These are phyloP conservation scores for Fragaria iinumae DNA, from an alignment of 306 rosid genomes.

Conservation along the genomic window DNA sequence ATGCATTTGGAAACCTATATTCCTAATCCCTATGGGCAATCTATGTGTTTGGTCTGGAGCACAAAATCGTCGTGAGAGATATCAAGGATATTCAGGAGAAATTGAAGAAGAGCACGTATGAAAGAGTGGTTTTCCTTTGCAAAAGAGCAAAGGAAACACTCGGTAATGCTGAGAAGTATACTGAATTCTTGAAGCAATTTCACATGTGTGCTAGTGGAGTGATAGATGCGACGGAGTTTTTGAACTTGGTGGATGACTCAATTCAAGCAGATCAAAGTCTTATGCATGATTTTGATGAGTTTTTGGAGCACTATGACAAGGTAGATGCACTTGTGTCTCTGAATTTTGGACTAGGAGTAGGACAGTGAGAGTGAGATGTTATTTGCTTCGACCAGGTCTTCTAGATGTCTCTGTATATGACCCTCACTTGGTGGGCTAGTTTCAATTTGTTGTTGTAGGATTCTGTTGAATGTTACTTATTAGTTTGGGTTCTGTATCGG, in stretches of 20 bases:
- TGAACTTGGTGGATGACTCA: constrained; percentile 13
- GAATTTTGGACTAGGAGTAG: constrained; percentile 3
- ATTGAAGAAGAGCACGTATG: constrained; percentile 19
- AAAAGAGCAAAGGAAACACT: constrained; percentile 1
- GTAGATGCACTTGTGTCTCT: constrained; percentile 12
- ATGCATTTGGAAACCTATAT: too few relatives aligned
- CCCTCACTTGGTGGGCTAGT: not conserved
- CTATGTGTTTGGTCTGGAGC: constrained; percentile 3
- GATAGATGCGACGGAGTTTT: constrained; percentile 10
- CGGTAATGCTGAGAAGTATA: not conserved
- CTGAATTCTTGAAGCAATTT: constrained; percentile 13
- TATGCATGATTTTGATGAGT: constrained; percentile 15
- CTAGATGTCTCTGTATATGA: not conserved
- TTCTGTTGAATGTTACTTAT: not conserved
- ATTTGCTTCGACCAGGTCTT: not conserved
- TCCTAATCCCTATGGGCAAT: too few relatives aligned
- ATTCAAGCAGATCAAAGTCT: constrained; percentile 19
- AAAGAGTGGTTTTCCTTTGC: constrained; percentile 8
- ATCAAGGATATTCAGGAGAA: constrained; percentile 19
- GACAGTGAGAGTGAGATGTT: not conserved
- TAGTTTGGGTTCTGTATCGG: not conserved
- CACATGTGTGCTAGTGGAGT: constrained; percentile 11
- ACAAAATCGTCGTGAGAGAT: not conserved
- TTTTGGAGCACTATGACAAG: constrained; percentile 24
- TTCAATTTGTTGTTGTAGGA: not conserved